phyloP scores from a whole-genome alignment of 2,329 filamentous ascomycete species.

The Aspergillus amoenus region DNA sequence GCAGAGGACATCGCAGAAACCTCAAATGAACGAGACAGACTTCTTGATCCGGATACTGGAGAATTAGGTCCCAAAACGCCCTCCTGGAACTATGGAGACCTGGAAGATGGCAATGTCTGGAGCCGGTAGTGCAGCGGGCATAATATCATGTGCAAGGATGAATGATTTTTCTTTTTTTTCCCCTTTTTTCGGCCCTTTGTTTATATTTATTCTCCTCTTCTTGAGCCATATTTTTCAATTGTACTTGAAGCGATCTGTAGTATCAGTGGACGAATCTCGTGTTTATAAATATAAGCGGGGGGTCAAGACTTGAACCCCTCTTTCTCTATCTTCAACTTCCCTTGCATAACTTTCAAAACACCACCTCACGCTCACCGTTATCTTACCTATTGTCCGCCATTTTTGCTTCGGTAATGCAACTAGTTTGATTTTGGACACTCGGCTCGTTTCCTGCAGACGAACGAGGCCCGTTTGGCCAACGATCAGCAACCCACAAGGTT shows the following conservation, averaged over 20 bases:
- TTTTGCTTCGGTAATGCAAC: not conserved
- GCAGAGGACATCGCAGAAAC: slow-evolving; percentile 15
- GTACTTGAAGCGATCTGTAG: slow-evolving; percentile 2
- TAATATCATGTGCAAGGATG: not conserved
- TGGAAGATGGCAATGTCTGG: slow-evolving; percentile 42
- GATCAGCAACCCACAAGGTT: slow-evolving; percentile 4
- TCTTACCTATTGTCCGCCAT: not conserved
- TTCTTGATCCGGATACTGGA: slow-evolving; percentile 1
- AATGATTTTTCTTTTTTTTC: not conserved
- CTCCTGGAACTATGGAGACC: slow-evolving; percentile 29
- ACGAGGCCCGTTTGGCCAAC: slow-evolving; percentile 1
- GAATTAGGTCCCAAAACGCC: slow-evolving; percentile 17
- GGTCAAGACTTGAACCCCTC: not conserved
- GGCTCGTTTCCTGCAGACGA: slow-evolving; percentile 1
- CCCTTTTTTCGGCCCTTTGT: not conserved
- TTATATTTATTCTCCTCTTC: not conserved
- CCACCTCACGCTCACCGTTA: not conserved
- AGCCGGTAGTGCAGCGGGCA: slow-evolving; percentile 20
- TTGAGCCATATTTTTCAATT: not conserved
- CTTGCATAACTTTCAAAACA: not conserved
- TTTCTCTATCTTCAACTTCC: not conserved
- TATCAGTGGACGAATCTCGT: not conserved
- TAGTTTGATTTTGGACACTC: not conserved
- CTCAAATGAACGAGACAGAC: slow-evolving; percentile 12
- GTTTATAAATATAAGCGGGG: not conserved